phyloP scores from a whole-genome alignment of 2,329 filamentous ascomycete genomes.

The Penicillium sp. region DNA sequence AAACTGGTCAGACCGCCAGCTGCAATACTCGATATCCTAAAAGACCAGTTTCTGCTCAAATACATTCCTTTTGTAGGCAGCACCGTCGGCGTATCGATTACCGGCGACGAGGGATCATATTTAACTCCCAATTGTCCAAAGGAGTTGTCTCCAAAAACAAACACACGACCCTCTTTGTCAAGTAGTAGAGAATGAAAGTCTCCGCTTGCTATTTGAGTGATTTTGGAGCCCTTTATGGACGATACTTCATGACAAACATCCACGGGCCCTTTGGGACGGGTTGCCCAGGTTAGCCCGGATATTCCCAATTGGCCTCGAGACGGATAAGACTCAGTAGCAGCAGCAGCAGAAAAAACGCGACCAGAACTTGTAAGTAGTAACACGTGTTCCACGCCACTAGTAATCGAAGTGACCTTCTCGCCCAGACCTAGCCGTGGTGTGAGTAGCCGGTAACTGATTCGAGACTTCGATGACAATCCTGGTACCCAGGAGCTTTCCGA shows the following conservation, averaged over 20 bases:
- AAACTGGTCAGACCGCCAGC: conserved; percentile 86
- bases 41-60: conserved; percentile 56
- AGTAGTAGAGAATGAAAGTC: conserved; percentile 81
- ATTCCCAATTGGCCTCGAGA: conserved; percentile 82
- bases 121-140: conserved; percentile 88
- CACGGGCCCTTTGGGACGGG: conserved; percentile 70
- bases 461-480: conserved; percentile 60
- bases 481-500: conserved; percentile 68
- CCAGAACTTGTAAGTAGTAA: conserved; percentile 80
- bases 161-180: conserved; percentile 71
- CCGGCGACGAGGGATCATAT: conserved; percentile 57
- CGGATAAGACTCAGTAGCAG: conserved; percentile 73
- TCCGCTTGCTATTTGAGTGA: conserved; percentile 73
- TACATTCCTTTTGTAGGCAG: conserved; percentile 72
- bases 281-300: conserved; percentile 74
- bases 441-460: conserved; percentile 68
- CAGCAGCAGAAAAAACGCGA: conserved; percentile 82
- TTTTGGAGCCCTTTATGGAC: conserved; percentile 65
- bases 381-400: conserved; percentile 78
- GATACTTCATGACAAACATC: conserved; percentile 78
- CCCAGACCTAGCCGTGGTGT: conserved; percentile 64
- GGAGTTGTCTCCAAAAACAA: conserved; percentile 87
- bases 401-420: conserved; percentile 71
- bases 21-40: conserved; percentile 70
- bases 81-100: conserved; percentile 65